Evolutionary conservation across 2,329 filamentous ascomycete genomes (phyloP), one percentile per base, ranked within the genome.

Genomic region (Alternaria ethzedia): DNA sequence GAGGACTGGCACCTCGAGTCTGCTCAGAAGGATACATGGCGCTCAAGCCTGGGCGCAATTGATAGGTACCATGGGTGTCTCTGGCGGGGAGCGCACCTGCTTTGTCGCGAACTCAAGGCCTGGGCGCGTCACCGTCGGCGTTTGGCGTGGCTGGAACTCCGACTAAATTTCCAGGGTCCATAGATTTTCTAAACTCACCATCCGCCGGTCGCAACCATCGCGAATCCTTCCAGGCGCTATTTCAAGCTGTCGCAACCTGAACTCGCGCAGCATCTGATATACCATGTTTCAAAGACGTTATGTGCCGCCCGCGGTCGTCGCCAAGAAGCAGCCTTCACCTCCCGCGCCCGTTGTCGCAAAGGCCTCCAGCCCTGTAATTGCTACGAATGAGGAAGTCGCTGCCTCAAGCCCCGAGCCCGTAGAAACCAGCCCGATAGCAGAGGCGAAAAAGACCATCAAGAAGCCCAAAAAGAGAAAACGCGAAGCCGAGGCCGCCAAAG

Each of bases 241-340:
- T 13, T 44, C 15, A 6, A 51, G 21, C 17, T 7, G 10, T n/a
- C 20, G 13, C 50, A 6, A 15, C 36, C 21, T 12, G 46, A 17
- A 51, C 17, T 51, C 2, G 5, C 46, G 5, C 15, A 41, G 36
- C 4, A 41, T 41, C 5, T 1, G 3, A 6, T 41, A 10, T 5
- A 41, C 6, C 8, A 41, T 41, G 36, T 41, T 83, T 85, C 67
- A 78, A 81, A 41, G 36, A 28, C 80, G 82, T 56, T 84, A 85
- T 69, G 82, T 82, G 45, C 83, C 84, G 56, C 79, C 82, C 44
- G 45, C 54, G 44, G 43, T 59, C 17, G 51, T 62, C 54, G 50
- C 56, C 44, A 45, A 50, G 46, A 55, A 65, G 20, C 63, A 66
- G 30, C 11, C 57, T 8, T 60, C 63, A 28, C 54, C 61, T 11